phyloP scores from a whole-genome alignment of 441 rosid species.

The Pelargonium myrrhifolium region DNA sequence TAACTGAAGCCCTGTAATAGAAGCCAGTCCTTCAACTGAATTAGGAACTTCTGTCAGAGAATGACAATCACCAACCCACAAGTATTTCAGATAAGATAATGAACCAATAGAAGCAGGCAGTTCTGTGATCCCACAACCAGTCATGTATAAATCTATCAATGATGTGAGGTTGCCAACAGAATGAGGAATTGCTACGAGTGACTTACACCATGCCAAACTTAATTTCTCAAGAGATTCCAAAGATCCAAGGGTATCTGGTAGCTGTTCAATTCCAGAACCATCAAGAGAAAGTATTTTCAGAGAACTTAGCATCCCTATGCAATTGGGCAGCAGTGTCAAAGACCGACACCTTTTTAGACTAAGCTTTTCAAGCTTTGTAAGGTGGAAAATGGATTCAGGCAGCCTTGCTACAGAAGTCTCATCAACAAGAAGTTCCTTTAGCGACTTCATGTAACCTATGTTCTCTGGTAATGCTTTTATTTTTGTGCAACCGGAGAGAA shows the following conservation, averaged over 20 bases:
- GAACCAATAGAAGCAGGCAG: slow-evolving; percentile 35
- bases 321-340: slow-evolving; percentile 34
- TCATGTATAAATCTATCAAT: slow-evolving; percentile 24
- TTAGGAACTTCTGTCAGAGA: slow-evolving; percentile 32
- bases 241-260: slow-evolving; percentile 44
- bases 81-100: slow-evolving; percentile 27
- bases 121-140: slow-evolving; percentile 26
- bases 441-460: slow-evolving; percentile 39
- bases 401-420: slow-evolving; percentile 37
- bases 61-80: slow-evolving; percentile 34
- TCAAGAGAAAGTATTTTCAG: slow-evolving; percentile 38
- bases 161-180: slow-evolving; percentile 30
- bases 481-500: slow-evolving; percentile 41
- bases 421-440: slow-evolving; percentile 46
- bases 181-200: slow-evolving; percentile 37
- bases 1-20: slow-evolving; percentile 32
- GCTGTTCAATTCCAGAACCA: slow-evolving; percentile 26
- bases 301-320: slow-evolving; percentile 32
- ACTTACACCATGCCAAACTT: slow-evolving; percentile 31
- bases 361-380: slow-evolving; percentile 42
- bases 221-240: slow-evolving; percentile 43
- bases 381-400: slow-evolving; percentile 36
- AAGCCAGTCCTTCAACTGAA: slow-evolving; percentile 36
- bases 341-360: slow-evolving; percentile 32
- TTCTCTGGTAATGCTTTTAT: slow-evolving; percentile 42